A percentile compares a stretch with the other conserved stretches of the same genome.
phyloP scores from a whole-genome alignment of 768 basidiomycete genomes.

The Auricularia cornea region DNA sequence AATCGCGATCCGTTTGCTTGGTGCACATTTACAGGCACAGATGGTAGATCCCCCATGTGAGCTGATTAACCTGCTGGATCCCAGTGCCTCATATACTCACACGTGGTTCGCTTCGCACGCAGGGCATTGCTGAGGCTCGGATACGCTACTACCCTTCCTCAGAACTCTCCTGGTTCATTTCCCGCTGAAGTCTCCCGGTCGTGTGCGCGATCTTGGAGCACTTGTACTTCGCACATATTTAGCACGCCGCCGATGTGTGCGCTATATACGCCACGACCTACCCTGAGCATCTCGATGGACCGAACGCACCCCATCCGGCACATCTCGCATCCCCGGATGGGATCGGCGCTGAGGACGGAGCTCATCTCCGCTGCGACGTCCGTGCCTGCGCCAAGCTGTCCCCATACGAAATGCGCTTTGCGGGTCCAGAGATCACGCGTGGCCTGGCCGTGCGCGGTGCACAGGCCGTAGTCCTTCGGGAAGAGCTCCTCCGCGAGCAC shows the following conservation, averaged over 20 bases:
- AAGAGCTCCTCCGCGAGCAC: conserved; percentile 56
- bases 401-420: conserved; percentile 1
- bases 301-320: conserved; percentile 56
- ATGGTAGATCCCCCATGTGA: conserved; percentile 6
- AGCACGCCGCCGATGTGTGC: neutral
- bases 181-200: conserved; percentile 35
- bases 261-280: conserved; percentile 23
- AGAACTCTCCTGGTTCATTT: neutral
- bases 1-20: conserved; percentile 15
- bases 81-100: neutral
- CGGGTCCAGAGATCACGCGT: conserved; percentile 40
- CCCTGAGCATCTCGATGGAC: conserved; percentile 61
- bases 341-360: conserved; percentile 30
- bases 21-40: neutral
- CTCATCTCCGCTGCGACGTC: conserved; percentile 65
- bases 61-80: neutral
- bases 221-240: conserved; percentile 44
- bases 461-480: conserved; percentile 63
- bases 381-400: conserved; percentile 35
- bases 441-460: conserved; percentile 40
- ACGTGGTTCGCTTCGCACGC: no score
- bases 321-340: conserved; percentile 35
- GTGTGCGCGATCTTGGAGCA: conserved; percentile 45
- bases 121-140: no score
- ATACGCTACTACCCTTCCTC: neutral